A percentile compares a stretch with the other conserved stretches of the same genome.
phyloP scores from a whole-genome alignment of 2,329 filamentous ascomycete genomes.

The Apiospora kogelbergensis region DNA sequence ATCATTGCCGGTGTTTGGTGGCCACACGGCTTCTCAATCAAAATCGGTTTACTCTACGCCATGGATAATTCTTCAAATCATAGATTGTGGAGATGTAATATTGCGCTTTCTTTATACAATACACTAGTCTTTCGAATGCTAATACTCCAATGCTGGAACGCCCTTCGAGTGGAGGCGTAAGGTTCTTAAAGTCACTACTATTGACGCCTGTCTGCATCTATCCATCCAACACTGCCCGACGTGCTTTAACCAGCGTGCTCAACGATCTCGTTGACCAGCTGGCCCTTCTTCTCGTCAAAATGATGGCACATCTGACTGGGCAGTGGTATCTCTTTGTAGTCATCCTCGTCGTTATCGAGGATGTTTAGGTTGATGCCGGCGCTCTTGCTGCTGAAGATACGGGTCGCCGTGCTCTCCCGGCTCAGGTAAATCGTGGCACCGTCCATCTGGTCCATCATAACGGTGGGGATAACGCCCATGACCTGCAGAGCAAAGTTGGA shows the following conservation, averaged over 20 bases:
- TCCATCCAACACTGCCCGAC: neutral
- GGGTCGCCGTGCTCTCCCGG: constrained; percentile 73
- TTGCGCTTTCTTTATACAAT: constrained; percentile 13
- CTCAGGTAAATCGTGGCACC: constrained; percentile 84
- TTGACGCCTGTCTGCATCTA: neutral
- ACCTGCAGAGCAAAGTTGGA: constrained; percentile 95
- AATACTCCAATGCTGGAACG: constrained; percentile 2
- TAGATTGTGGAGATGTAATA: neutral
- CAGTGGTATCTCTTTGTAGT: constrained; percentile 83
- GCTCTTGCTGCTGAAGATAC: constrained; percentile 89
- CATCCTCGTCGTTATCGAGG: constrained; percentile 67
- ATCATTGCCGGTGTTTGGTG: neutral
- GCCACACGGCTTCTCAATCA: neutral
- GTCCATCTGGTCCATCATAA: constrained; percentile 92
- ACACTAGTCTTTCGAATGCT: constrained; percentile 5
- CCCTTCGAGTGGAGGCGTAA: neutral
- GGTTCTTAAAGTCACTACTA: constrained; percentile 13
- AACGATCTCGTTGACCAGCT: constrained; percentile 89
- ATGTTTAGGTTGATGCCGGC: constrained; percentile 85
- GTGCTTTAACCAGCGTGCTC: constrained; percentile 75
- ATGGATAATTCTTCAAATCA: neutral
- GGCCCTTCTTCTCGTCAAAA: constrained; percentile 67
- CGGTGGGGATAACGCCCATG: constrained; percentile 78
- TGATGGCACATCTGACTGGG: constrained; percentile 87
- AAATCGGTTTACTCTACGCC: neutral